Percentiles rank a stretch among this genome's conserved stretches.
Evolutionary conservation across 768 basidiomycete species (phyloP).

Genomic region (Rhodocollybia butyracea): DNA sequence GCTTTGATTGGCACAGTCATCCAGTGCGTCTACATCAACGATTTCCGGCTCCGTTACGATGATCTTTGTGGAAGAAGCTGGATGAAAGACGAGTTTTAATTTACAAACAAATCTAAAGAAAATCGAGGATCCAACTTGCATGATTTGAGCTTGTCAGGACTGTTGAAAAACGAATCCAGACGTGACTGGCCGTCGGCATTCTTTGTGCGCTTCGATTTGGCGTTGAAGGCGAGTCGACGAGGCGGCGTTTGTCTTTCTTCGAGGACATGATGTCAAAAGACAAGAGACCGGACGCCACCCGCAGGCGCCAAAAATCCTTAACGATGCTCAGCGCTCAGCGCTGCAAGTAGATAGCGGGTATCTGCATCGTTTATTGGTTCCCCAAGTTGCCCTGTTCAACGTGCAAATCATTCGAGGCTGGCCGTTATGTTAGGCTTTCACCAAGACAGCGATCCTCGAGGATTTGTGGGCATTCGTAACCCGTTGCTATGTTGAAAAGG

Average conservation of each 20-base stretch:
- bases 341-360: too few relatives aligned
- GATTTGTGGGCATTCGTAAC: not conserved
- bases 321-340: not conserved
- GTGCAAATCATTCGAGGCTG: too few relatives aligned
- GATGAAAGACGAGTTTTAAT: not conserved
- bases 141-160: not conserved
- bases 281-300: not conserved
- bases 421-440: too few relatives aligned
- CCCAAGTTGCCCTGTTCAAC: too few relatives aligned
- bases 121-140: not conserved
- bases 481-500: not conserved
- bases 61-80: not conserved
- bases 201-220: conserved; percentile 4
- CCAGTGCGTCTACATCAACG: conserved; percentile 16
- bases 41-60: conserved; percentile 3
- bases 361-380: too few relatives aligned
- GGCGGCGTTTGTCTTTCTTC: too few relatives aligned
- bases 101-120: not conserved
- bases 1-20: conserved; percentile 4
- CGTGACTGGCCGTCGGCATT: not conserved
- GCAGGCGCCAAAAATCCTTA: not conserved
- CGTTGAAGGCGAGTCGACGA: not conserved
- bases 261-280: conserved; percentile 6
- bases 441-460: not conserved
- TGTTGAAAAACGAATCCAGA: not conserved